These are phyloP conservation scores for Tetrapisispora arboricola DNA, from an alignment of 805 yeast genomes.

Conservation along the genomic window DNA sequence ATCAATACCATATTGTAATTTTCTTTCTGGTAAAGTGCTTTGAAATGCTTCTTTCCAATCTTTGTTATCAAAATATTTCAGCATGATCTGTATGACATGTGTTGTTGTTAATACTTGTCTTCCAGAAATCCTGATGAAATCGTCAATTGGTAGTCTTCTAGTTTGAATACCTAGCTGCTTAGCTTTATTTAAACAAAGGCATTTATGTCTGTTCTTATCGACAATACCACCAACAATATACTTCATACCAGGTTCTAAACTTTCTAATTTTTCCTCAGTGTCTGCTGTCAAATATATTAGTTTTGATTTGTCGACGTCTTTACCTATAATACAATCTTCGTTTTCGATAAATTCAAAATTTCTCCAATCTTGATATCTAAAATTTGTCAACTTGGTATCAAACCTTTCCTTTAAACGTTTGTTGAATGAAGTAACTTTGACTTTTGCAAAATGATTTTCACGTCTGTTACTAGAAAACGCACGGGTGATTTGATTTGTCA, in stretches of 20 bases:
- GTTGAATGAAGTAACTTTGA: slow-evolving; percentile 55
- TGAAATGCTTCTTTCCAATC: slow-evolving; percentile 88
- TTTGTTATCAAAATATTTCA: slow-evolving; percentile 65
- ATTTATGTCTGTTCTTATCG: slow-evolving; percentile 84
- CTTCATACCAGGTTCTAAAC: slow-evolving; percentile 56
- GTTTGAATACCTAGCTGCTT: slow-evolving; percentile 57
- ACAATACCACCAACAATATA: slow-evolving; percentile 94
- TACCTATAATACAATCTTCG: slow-evolving; percentile 29
- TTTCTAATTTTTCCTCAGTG: slow-evolving; percentile 57
- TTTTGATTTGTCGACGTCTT: slow-evolving; percentile 31
- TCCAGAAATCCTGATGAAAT: slow-evolving; percentile 72
- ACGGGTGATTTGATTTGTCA: slow-evolving; percentile 72
- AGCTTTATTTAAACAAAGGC: slow-evolving; percentile 75
- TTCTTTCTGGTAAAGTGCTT: slow-evolving; percentile 76
- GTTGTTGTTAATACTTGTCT: slow-evolving; percentile 86
- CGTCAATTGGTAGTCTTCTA: slow-evolving; percentile 77
- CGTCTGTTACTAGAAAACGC: slow-evolving; percentile 70
- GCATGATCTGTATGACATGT: slow-evolving; percentile 82
- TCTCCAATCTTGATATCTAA: slow-evolving; percentile 58
- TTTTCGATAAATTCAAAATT: slow-evolving; percentile 42
- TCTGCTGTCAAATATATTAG: slow-evolving; percentile 78
- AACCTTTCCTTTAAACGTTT: slow-evolving; percentile 59
- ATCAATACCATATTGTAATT: slow-evolving; percentile 27
- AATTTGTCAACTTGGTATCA: slow-evolving; percentile 44
- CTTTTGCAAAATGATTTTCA: slow-evolving; percentile 44